These are phyloP conservation scores for Pisolithus albus DNA, from an alignment of 768 basidiomycete genomes.

Conservation along the genomic window DNA sequence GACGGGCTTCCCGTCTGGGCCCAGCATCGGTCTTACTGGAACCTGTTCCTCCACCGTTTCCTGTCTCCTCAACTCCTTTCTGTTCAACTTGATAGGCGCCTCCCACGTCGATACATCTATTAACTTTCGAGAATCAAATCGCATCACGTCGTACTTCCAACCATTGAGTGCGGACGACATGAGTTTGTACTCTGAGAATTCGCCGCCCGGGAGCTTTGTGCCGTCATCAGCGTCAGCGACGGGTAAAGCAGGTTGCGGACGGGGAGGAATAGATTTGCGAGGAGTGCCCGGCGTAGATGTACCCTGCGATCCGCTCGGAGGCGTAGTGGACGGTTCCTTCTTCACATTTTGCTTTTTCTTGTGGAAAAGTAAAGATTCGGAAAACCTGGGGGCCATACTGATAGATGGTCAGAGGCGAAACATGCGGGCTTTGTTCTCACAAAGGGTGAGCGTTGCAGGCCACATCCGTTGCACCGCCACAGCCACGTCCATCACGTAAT, in stretches of 20 bases:
- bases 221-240: slow-evolving; percentile 44
- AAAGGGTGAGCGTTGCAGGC: background rate
- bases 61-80: slow-evolving; percentile 69
- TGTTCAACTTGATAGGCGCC: slow-evolving; percentile 77
- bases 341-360: slow-evolving; percentile 47
- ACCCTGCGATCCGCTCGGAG: slow-evolving; percentile 9
- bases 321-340: slow-evolving; percentile 13
- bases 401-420: background rate
- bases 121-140: slow-evolving; percentile 71
- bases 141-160: slow-evolving; percentile 92
- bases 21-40: slow-evolving; percentile 69
- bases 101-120: slow-evolving; percentile 66
- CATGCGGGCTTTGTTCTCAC: background rate
- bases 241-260: slow-evolving; percentile 30
- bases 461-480: background rate
- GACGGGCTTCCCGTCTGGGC: slow-evolving; percentile 78
- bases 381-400: slow-evolving; percentile 25
- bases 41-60: slow-evolving; percentile 33
- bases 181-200: slow-evolving; percentile 70
- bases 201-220: slow-evolving; percentile 55
- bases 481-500: background rate
- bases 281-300: slow-evolving; percentile 16
- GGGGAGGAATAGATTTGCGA: slow-evolving; percentile 33
- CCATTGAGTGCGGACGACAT: slow-evolving; percentile 75
- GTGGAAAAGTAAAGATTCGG: slow-evolving; percentile 56